phyloP scores from a whole-genome alignment of 371 early-diverging fungal species.

The Haplosporangium sp. region DNA sequence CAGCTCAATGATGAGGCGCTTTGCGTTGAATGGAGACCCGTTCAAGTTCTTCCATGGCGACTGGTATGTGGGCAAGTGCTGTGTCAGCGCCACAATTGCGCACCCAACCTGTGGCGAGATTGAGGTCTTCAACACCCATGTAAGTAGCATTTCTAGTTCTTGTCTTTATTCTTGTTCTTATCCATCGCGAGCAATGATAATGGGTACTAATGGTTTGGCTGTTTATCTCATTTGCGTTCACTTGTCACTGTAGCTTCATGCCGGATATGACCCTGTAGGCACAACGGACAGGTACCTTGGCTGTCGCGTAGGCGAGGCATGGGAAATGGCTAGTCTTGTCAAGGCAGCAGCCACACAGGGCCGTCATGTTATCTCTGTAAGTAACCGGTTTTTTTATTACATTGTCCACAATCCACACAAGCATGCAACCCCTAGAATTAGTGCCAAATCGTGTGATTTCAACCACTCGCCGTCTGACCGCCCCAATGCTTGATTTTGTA shows the following conservation, averaged over 20 bases:
- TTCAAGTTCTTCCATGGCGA: constrained; percentile 70
- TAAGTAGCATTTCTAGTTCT: constrained; percentile 31
- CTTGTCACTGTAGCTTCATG: constrained; percentile 32
- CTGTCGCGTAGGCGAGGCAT: constrained; percentile 53
- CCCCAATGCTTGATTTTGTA: not conserved
- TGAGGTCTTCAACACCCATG: constrained; percentile 75
- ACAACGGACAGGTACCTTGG: constrained; percentile 48
- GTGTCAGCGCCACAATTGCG: constrained; percentile 62
- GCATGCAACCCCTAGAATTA: too few relatives aligned
- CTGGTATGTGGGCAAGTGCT: constrained; percentile 74
- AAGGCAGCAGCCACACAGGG: constrained; percentile 48
- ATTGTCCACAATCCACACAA: too few relatives aligned
- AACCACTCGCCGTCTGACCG: too few relatives aligned
- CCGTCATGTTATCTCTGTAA: constrained; percentile 57
- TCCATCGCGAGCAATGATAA: not conserved
- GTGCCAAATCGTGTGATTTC: too few relatives aligned
- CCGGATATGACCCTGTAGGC: constrained; percentile 51
- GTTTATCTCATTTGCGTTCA: not conserved
- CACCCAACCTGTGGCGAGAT: constrained; percentile 70
- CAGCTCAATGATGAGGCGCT: constrained; percentile 59
- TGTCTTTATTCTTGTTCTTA: not conserved
- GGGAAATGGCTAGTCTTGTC: constrained; percentile 50
- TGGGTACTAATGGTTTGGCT: too few relatives aligned
- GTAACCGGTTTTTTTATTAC: not conserved
- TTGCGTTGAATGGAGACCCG: constrained; percentile 69